These are phyloP conservation scores for Theobroma cacao DNA, from an alignment of 345 rosid genomes.

Conservation along the genomic window DNA sequence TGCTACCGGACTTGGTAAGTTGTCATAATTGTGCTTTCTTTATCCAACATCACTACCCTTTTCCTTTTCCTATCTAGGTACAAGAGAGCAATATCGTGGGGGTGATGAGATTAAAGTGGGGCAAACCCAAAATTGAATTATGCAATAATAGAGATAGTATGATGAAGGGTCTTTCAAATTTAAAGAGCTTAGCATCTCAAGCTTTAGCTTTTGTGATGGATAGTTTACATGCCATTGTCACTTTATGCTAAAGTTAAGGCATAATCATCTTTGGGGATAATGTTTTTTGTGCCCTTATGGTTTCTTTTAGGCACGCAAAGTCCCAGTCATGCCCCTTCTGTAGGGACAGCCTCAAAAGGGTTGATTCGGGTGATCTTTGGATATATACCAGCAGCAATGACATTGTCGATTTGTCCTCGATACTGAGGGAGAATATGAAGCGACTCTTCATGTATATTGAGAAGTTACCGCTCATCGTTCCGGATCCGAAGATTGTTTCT, in stretches of 20 bases:
- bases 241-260: neutral
- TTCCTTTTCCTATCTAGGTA: neutral
- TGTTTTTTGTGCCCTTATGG: neutral
- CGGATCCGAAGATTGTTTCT: conserved; percentile 42
- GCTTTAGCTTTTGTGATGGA: neutral
- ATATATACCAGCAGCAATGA: conserved; percentile 51
- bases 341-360: conserved; percentile 72
- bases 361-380: conserved; percentile 83
- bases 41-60: neutral
- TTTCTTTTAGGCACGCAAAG: conserved; percentile 50
- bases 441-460: conserved; percentile 59
- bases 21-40: neutral
- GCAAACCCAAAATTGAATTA: neutral
- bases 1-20: conserved; percentile 77
- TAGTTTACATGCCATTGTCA: neutral
- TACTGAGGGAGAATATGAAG: conserved; percentile 65
- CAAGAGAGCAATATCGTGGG: neutral
- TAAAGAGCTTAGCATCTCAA: neutral
- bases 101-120: neutral
- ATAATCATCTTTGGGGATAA: neutral
- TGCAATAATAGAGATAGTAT: neutral
- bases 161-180: neutral
- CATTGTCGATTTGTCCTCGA: conserved; percentile 43
- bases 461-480: conserved; percentile 58
- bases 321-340: conserved; percentile 95